Conservation (phyloP, 495 filamentous ascomycete species). For the Neurospora sp. region DNA sequence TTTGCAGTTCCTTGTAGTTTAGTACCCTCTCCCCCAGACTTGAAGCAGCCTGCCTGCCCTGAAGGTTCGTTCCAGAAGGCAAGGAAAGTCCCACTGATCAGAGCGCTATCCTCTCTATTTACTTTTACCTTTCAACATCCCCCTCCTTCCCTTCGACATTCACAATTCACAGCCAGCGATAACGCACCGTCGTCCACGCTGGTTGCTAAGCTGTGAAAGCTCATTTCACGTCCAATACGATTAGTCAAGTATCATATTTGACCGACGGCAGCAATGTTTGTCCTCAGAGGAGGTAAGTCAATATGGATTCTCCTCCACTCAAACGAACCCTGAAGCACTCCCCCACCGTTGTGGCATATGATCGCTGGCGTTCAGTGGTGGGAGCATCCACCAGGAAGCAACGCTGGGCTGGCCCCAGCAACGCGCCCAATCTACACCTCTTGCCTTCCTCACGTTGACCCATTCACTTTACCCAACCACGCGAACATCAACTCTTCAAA, state of each 20-base stretch:
- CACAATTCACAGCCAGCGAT: not conserved
- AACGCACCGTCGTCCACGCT: not conserved
- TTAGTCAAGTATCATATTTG: not conserved
- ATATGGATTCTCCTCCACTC: not conserved
- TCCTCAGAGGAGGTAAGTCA: constrained; percentile 26
- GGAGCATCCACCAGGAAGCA: not conserved
- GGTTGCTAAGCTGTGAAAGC: not conserved
- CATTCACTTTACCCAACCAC: not conserved
- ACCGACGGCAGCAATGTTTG: constrained; percentile 17
- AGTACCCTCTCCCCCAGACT: not conserved
- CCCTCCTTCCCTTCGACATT: not conserved
- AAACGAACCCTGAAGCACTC: not conserved
- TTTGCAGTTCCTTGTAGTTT: not conserved
- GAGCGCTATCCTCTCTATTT: not conserved
- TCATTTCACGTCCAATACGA: not conserved
- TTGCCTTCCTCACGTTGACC: not conserved
- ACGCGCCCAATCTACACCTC: not conserved
- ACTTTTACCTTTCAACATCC: not conserved
- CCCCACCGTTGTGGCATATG: not conserved
- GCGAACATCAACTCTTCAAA: not conserved
- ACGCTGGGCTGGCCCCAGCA: not conserved
- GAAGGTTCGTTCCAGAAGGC: not conserved
- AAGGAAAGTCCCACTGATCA: not conserved
- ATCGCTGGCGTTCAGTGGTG: not conserved
- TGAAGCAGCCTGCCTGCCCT: not conserved